phyloP scores from a whole-genome alignment of 2,329 filamentous ascomycete genomes.

The Tympanopsis confertula region DNA sequence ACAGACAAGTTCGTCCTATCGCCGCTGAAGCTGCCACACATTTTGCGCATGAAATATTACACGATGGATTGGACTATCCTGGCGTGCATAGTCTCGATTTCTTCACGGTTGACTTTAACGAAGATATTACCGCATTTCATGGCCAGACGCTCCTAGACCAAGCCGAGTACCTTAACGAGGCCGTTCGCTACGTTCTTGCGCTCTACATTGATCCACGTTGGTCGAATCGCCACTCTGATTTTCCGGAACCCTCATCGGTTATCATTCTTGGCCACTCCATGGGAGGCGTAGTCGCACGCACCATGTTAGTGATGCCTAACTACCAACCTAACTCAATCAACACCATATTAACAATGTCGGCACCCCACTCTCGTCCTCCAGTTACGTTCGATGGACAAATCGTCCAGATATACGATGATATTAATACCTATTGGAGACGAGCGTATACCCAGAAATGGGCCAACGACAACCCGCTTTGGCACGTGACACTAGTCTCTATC shows the following conservation, averaged over 20 bases:
- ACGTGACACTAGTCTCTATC: slow-evolving; percentile 91
- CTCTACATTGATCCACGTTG: slow-evolving; percentile 84
- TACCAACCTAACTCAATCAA: slow-evolving; percentile 97
- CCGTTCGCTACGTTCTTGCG: slow-evolving; percentile 87
- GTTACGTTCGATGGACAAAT: slow-evolving; percentile 93
- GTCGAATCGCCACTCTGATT: slow-evolving; percentile 60
- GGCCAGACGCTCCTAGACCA: slow-evolving; percentile 93
- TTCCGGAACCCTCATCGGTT: slow-evolving; percentile 89
- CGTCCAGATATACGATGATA: slow-evolving; percentile 80
- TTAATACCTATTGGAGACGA: slow-evolving; percentile 88
- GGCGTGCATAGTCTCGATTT: slow-evolving; percentile 77
- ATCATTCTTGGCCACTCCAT: slow-evolving; percentile 94
- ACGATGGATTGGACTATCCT: slow-evolving; percentile 53
- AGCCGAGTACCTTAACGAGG: slow-evolving; percentile 95
- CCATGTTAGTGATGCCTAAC: slow-evolving; percentile 89
- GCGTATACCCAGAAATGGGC: slow-evolving; percentile 81
- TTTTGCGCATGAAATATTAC: slow-evolving; percentile 70
- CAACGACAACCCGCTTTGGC: slow-evolving; percentile 82
- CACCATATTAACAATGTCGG: slow-evolving; percentile 93
- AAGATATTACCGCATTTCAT: slow-evolving; percentile 96
- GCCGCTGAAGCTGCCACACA: slow-evolving; percentile 85
- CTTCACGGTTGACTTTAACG: slow-evolving; percentile 97
- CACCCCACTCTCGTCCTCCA: slow-evolving; percentile 81
- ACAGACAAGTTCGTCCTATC: slow-evolving; percentile 91
- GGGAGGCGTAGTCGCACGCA: slow-evolving; percentile 90